Conservation (phyloP, 192 early-diverging fungal genomes). For the Cladochytrium replicatum region DNA sequence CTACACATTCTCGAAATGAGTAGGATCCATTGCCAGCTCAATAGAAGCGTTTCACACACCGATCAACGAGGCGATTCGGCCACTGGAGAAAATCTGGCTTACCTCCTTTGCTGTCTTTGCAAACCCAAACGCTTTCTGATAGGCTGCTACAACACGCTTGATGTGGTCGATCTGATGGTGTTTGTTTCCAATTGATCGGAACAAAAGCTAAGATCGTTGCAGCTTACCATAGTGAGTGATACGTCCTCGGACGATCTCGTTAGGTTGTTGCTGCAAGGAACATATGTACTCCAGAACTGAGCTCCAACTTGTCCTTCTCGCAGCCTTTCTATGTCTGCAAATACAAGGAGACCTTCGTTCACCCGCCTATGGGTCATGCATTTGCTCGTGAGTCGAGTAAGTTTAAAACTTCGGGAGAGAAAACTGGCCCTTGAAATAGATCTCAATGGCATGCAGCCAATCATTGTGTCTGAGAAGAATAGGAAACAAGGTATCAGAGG, state of each 20-base stretch:
- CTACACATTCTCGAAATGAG: too few species aligned
- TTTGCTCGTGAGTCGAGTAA: too few species aligned
- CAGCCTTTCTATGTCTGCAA: constrained; percentile 23
- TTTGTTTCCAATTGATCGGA: background rate
- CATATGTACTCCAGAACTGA: constrained; percentile 34
- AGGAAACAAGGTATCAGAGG: too few species aligned
- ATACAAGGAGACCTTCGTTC: too few species aligned
- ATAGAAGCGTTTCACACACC: too few species aligned
- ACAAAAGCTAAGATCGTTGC: background rate
- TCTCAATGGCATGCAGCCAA: too few species aligned
- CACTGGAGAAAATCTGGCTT: constrained; percentile 19
- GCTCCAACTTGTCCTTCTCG: constrained; percentile 16
- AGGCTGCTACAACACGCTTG: constrained; percentile 38
- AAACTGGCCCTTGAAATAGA: too few species aligned
- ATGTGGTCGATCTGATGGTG: constrained; percentile 54
- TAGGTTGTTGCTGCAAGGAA: constrained; percentile 15
- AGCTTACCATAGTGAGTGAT: constrained; percentile 15
- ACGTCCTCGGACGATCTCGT: constrained; percentile 11
- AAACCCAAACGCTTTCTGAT: constrained; percentile 36
- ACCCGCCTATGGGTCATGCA: too few species aligned
- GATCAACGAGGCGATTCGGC: constrained; percentile 49
- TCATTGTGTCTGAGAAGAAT: too few species aligned
- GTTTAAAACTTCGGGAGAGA: too few species aligned
- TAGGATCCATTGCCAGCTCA: too few species aligned
- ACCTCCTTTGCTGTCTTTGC: constrained; percentile 35